Evolutionary conservation across 495 filamentous ascomycete species (phyloP), one percentile per base, ranked within the genome.

Genomic region (Daldinia bambusicola): DNA sequence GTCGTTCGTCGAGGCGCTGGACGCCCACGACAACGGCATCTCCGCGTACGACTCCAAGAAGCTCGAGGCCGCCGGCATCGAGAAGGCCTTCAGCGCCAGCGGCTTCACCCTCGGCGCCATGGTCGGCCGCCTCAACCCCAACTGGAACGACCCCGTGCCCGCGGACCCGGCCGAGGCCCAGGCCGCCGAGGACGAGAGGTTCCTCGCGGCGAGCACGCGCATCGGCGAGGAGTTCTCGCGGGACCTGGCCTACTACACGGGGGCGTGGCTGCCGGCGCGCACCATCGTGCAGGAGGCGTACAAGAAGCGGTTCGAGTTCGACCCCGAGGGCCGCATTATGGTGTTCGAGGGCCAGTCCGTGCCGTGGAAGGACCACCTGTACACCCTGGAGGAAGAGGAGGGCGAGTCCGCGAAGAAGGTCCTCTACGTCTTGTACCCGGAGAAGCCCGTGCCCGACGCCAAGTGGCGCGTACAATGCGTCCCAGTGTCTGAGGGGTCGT

Each of bases 11-110:
- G 95, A 99, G 81, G 93, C 95, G 16, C 88, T 99, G 43, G 95
- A 99, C 80, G 95, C 94, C 62, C 94, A 98, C 78, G 95, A 99
- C 83, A 99, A 99, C 80, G 95, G 95, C 67, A 91, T 99, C 76
- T 86, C 86, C 16, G 88, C 80, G 45, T 97, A 97, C 79, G 92
- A 95, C 73, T 77, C 88, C 1, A 83, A 84, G 6, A 88, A 82
- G 6, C 72, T 97, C 7, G 76, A 80, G 16, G 85, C 86, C 8
- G 90, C 91, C 1, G 88, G 87, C 12, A 74, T 97, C 45, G 79
- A 92, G 78, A 94, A 93, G 81, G 85, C 88, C 61, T 99, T 97
- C 79, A 89, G 88, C 63, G 86, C 93, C 68, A 88, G 90, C 51
- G 92, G 90, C 4, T 93, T 97, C 81, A 91, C 87, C 12, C 87